Percentiles rank a stretch among this genome's conserved stretches.
Evolutionary conservation across 331 rosid species (phyloP).

Genomic region (Malus hybrid): DNA sequence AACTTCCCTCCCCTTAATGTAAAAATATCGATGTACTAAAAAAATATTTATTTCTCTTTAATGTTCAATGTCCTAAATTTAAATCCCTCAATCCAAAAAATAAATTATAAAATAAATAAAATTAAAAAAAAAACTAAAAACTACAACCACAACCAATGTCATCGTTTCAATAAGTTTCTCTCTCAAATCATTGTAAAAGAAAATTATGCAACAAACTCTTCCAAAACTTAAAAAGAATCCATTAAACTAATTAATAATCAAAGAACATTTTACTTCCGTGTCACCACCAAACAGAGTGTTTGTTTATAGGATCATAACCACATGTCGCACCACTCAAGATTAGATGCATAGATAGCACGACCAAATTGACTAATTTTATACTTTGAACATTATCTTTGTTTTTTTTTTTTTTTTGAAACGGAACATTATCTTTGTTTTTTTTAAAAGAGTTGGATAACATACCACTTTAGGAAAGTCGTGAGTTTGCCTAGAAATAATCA

Average conservation of each 20-base stretch:
- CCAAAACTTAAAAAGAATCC: neutral
- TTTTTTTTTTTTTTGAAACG: neutral
- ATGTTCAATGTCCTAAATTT: no score
- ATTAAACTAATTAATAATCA: neutral
- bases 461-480: neutral
- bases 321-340: neutral
- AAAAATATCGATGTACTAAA: no score
- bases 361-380: neutral
- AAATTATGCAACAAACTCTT: neutral
- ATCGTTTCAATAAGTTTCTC: neutral
- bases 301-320: neutral
- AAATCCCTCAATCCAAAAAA: no score
- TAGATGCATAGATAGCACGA: neutral
- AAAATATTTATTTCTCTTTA: no score
- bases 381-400: neutral
- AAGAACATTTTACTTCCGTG: neutral
- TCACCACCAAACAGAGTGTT: neutral
- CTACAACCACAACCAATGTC: neutral
- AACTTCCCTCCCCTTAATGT: no score
- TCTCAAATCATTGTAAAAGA: neutral
- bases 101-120: no score
- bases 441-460: neutral
- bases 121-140: no score
- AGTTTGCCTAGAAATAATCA: neutral
- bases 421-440: neutral